Percentiles rank a stretch among this genome's conserved stretches.
Evolutionary conservation across 148 eudicot species (phyloP).

Genomic region (Oxyria digyna): DNA sequence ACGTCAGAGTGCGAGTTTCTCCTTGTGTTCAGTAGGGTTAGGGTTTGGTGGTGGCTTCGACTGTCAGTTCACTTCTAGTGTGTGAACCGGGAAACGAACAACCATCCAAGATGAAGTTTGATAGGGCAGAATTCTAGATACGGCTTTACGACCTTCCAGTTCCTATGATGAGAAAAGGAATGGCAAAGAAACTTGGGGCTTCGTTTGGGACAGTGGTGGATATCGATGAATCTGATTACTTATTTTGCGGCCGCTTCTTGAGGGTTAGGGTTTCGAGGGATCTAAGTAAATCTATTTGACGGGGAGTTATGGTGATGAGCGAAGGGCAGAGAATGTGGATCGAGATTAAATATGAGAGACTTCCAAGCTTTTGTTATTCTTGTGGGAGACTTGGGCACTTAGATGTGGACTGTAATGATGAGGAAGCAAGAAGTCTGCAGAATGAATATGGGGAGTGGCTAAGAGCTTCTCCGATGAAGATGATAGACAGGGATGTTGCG

Average conservation of each 20-base stretch:
- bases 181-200: too few relatives aligned
- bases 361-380: background rate
- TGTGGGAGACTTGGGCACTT: background rate
- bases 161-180: too few relatives aligned
- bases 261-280: background rate
- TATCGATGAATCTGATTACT: background rate
- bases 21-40: too few relatives aligned
- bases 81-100: too few relatives aligned
- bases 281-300: background rate
- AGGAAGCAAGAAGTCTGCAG: background rate
- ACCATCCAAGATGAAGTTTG: too few relatives aligned
- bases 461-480: background rate
- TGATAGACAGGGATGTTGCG: too few relatives aligned
- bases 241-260: background rate
- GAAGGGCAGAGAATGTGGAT: background rate
- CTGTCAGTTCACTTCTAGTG: too few relatives aligned
- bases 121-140: too few relatives aligned
- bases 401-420: background rate
- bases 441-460: background rate
- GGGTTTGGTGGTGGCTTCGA: too few relatives aligned
- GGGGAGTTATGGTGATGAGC: background rate
- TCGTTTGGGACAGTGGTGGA: too few relatives aligned
- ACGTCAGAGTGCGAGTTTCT: too few relatives aligned
- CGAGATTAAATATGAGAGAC: background rate
- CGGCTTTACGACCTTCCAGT: too few relatives aligned